Base-by-base conservation (phyloP, 176 grass and related monocot species). In the Zizania latifolia region DNA sequence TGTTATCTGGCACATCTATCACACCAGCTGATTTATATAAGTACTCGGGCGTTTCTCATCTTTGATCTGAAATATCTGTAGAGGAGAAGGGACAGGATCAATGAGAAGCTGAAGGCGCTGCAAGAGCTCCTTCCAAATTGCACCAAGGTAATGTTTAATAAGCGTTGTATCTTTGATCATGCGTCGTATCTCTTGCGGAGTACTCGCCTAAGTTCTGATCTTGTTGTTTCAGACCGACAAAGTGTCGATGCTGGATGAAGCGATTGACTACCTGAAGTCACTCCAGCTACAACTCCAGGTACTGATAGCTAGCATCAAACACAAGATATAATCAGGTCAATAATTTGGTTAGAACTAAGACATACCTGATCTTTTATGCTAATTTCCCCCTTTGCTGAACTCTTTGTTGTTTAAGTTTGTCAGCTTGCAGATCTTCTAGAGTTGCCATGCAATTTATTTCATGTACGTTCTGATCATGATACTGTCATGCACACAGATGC, bases 31-130 rank as follows among this genome's bases (percentile, higher is more conserved):
- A 9, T 33, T 59, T 58, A 10, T 36, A 21, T 57, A 26, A 62
- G 67, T 50, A 79, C 74, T 66, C 29, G 68, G 68, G 2, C 23
- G 40, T 60, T 37, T 6, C 26, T 62, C 6, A 54, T 0, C 1
- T 74, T 41, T 74, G 27, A 3, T 36, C 3, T 44, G 77, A 23
- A 58, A 34, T 28, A 2, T 46, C 36, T 87, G 21, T 28, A 93
- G 91, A 85, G 87, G 78, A 87, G 91, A 82, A 84, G 91, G 72
- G 91, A 93, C 71, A 93, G 6, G 79, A 93, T 93, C 72, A 93
- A 93, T 55, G 87, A 93, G 78, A 93, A 90, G 85, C 71, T 93
- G 13, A 93, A 93, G 63, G 87, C 91, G 22, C 82, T 93, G 22
- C 80, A 93, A 66, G 91, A 93, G 77, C 43, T 93, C 33, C 82